phyloP scores from a whole-genome alignment of 371 early-diverging fungal genomes.

The Lichtheimia ramosa region DNA sequence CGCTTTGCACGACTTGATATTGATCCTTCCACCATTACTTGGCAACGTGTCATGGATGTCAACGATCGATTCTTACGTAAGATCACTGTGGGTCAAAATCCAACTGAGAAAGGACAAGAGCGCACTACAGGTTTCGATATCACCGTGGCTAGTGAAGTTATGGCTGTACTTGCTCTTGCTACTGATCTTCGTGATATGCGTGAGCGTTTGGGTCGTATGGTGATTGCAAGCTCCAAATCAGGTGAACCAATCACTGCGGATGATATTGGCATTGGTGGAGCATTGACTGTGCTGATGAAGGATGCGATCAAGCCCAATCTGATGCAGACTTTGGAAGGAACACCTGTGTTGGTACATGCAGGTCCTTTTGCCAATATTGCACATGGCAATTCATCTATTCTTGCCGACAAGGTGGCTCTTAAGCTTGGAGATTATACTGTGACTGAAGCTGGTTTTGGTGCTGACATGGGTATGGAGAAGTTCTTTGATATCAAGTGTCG shows the following conservation, averaged over 20 bases:
- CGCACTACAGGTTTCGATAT: constrained; percentile 96
- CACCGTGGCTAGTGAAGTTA: constrained; percentile 93
- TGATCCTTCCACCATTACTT: constrained; percentile 87
- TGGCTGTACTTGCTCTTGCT: constrained; percentile 94
- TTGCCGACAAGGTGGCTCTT: constrained; percentile 93
- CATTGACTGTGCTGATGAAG: constrained; percentile 94
- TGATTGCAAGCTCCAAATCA: constrained; percentile 79
- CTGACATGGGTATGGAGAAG: constrained; percentile 99
- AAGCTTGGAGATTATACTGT: constrained; percentile 92
- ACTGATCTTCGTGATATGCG: constrained; percentile 90
- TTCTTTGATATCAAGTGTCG: constrained; percentile 98
- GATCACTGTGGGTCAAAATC: constrained; percentile 84
- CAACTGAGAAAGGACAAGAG: constrained; percentile 83
- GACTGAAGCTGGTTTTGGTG: constrained; percentile 97
- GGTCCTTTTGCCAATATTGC: constrained; percentile 99
- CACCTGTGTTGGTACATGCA: constrained; percentile 96
- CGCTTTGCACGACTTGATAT: constrained; percentile 90
- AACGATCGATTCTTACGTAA: constrained; percentile 94
- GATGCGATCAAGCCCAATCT: constrained; percentile 96
- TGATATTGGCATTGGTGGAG: constrained; percentile 94
- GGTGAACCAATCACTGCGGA: constrained; percentile 94
- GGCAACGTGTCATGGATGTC: constrained; percentile 94
- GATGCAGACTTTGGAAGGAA: constrained; percentile 98
- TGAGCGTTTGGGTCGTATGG: constrained; percentile 89
- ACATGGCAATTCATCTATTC: constrained; percentile 92